Base-by-base conservation (phyloP, 208 protist genomes). In the Acanthamoeba healyi region DNA sequence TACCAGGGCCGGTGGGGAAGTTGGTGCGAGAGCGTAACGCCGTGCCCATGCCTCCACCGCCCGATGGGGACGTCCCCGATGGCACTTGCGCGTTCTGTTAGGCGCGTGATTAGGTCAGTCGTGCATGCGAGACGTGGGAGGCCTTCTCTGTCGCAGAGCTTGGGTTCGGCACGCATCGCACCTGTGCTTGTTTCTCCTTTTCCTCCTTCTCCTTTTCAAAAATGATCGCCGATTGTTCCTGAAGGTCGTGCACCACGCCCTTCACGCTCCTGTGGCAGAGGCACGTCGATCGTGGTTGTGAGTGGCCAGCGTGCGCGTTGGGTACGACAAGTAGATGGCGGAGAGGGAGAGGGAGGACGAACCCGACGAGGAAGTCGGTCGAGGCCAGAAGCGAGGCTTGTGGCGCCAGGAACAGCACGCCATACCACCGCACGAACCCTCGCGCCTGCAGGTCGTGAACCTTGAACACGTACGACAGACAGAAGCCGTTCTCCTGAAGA, bases 351-450 rank as follows among this genome's bases (percentile, higher is more conserved):
- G 22, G 79, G 29, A 51, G 40, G 17, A 42, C 38, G 46, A 22
- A 91, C 84, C 32, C 29, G 44, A 74, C 40, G 32, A 92, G 49
- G 34, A 77, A 54, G 42, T 92, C 86, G 29, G 56, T 58, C 15
- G 86, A 92, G 63, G 86, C 63, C 6, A 74, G 40, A 46, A 92
- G 49, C 26, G 49, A 36, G 34, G 46, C 46, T 10, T 74, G 49
- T 0, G 86, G 86, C 24, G 34, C 40, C 12, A 92, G 26, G 86
- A 92, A 92, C 58, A 92, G 46, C 17, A 92, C 34, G 15, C 86
- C 61, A 29, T 92, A 92, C 86, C 86, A 92, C 58, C 86, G 86
- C 56, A 92, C 86, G 46, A 92, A 92, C 24, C 86, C 86, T 17
- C 86, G 86, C 5, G 86, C 86, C 63, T 92, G 86, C 17, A 92